Evolutionary conservation across 805 yeast species (phyloP).

Genomic region (Ogataea angusta): DNA sequence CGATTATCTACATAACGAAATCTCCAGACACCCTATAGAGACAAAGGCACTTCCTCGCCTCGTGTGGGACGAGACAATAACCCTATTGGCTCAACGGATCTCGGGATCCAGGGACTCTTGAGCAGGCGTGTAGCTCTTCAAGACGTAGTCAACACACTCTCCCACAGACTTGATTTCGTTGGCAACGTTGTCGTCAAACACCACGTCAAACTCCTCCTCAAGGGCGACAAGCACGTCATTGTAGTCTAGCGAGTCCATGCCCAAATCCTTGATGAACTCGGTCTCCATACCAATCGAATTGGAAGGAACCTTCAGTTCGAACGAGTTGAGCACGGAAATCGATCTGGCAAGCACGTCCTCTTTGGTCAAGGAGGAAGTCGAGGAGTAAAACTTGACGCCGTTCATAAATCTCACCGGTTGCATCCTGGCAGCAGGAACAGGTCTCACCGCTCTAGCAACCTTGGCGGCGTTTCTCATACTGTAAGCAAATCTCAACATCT

Average conservation of each 20-base stretch:
- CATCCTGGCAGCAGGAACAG: constrained; percentile 7
- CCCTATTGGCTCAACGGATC: constrained; percentile 29
- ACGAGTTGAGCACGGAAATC: constrained; percentile 67
- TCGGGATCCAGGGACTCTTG: constrained; percentile 35
- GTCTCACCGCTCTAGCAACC: constrained; percentile 9
- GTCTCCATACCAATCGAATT: constrained; percentile 36
- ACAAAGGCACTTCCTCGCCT: not conserved
- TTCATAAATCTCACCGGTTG: constrained; percentile 20
- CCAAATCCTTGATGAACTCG: constrained; percentile 64
- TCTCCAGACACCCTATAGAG: not conserved
- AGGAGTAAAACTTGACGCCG: constrained; percentile 28
- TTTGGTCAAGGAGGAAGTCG: constrained; percentile 62
- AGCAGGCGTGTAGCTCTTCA: constrained; percentile 34
- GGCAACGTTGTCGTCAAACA: constrained; percentile 42
- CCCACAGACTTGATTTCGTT: constrained; percentile 61
- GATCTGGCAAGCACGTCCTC: constrained; percentile 83
- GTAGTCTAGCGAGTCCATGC: constrained; percentile 90
- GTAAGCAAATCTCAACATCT: constrained; percentile 23
- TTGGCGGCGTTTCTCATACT: constrained; percentile 24
- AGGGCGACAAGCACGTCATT: constrained; percentile 95
- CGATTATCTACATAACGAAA: constrained; percentile 4
- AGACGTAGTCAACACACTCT: constrained; percentile 55
- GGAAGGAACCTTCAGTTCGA: constrained; percentile 33
- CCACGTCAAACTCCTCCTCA: constrained; percentile 76
- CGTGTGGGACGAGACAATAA: no score